Evolutionary conservation across 495 filamentous ascomycete species (phyloP).

Genomic region (Aspergillus bridgeri): DNA sequence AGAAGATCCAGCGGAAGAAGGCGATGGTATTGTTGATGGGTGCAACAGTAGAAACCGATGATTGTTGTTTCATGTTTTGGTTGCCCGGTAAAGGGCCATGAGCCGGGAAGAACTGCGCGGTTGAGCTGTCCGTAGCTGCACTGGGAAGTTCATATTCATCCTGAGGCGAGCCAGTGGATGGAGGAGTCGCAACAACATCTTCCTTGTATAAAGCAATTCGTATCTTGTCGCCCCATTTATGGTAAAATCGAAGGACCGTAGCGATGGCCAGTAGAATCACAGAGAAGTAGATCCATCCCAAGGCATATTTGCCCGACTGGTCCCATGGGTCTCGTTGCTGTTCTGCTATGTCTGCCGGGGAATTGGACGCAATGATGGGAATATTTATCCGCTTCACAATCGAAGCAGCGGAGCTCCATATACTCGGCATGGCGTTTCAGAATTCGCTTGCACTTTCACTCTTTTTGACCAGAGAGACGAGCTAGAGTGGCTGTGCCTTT

Average conservation of each 20-base stretch:
- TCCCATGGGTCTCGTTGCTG: constrained; percentile 75
- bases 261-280: constrained; percentile 65
- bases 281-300: constrained; percentile 84
- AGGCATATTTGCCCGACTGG: constrained; percentile 79
- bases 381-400: constrained; percentile 74
- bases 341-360: constrained; percentile 67
- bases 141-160: constrained; percentile 65
- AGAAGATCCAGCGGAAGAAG: constrained; percentile 78
- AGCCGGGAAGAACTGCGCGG: constrained; percentile 70
- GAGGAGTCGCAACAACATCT: constrained; percentile 52
- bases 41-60: constrained; percentile 63
- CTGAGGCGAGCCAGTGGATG: constrained; percentile 52
- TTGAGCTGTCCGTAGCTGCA: constrained; percentile 63
- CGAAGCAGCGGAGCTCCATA: constrained; percentile 21
- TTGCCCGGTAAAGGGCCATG: constrained; percentile 43
- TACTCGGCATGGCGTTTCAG: constrained; percentile 4
- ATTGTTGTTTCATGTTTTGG: constrained; percentile 53
- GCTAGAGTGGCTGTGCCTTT: not conserved
- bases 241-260: constrained; percentile 65
- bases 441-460: not conserved
- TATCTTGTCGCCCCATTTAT: constrained; percentile 85
- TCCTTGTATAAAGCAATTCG: constrained; percentile 80
- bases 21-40: constrained; percentile 73
- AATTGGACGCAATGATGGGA: constrained; percentile 64
- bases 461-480: not conserved